These are phyloP conservation scores for Uromyces viciae-fabae DNA, from an alignment of 1,284 basidiomycete genomes.

Conservation along the genomic window DNA sequence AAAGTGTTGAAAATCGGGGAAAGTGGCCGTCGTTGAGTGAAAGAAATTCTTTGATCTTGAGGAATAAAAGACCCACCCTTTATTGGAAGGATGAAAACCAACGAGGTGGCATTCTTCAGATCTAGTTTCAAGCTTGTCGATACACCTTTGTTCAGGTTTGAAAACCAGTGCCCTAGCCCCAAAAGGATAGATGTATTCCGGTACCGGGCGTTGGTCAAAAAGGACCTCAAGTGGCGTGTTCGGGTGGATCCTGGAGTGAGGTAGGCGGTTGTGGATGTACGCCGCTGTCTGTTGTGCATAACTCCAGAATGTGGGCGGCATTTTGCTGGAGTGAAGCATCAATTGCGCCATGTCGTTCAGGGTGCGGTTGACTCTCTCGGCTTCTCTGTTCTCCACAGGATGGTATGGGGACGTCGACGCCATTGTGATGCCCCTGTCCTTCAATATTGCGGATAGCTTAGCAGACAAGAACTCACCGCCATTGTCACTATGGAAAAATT, in stretches of 20 bases:
- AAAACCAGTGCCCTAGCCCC: neutral
- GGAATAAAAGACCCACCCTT: neutral
- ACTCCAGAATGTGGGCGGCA: neutral
- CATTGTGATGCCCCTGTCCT: neutral
- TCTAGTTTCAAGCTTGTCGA: neutral
- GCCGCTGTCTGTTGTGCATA: neutral
- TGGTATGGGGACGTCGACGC: neutral
- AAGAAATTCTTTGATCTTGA: neutral
- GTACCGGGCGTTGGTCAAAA: neutral
- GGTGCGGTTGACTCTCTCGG: constrained; percentile 1
- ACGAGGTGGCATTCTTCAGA: neutral
- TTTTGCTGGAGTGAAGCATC: neutral
- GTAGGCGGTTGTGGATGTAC: constrained; percentile 5
- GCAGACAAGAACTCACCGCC: neutral
- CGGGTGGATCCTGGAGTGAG: neutral
- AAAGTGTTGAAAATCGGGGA: neutral
- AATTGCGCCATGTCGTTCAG: neutral
- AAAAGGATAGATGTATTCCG: neutral
- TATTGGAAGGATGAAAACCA: neutral
- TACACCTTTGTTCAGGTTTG: neutral
- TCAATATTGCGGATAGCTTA: neutral
- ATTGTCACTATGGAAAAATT: neutral
- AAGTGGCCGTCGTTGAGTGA: neutral
- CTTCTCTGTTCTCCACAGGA: neutral
- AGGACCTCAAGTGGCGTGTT: neutral